A percentile compares a stretch with the other conserved stretches of the same genome.
Conservation (phyloP, 1,284 basidiomycete genomes). For the Schizophyllum amplum region DNA sequence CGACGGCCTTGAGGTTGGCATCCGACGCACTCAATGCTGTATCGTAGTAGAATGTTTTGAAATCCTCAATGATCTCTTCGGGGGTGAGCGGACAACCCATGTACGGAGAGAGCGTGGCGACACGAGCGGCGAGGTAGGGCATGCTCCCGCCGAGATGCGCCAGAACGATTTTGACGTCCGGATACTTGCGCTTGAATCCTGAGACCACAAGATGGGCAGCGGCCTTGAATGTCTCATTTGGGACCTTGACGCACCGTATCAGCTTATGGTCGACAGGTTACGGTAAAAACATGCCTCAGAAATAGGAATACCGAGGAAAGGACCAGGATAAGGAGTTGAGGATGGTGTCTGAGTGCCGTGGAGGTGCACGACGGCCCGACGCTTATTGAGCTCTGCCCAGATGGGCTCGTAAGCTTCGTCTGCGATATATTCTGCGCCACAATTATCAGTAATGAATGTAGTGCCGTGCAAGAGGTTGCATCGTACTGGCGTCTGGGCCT, state of each 20-base stretch:
- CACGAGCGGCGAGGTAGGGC: slow-evolving; percentile 52
- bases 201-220: slow-evolving; percentile 66
- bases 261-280: slow-evolving; percentile 4
- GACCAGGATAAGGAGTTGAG: slow-evolving; percentile 52
- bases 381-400: slow-evolving; percentile 56
- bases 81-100: slow-evolving; percentile 28
- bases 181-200: slow-evolving; percentile 54
- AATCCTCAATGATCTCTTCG: slow-evolving; percentile 52
- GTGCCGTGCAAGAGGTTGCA: no score
- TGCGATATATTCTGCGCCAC: slow-evolving; percentile 50
- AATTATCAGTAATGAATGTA: no score
- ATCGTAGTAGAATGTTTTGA: slow-evolving; percentile 63
- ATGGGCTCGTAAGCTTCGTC: slow-evolving; percentile 52
- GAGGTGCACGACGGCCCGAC: slow-evolving; percentile 53
- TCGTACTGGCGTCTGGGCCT: slow-evolving; percentile 36
- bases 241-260: slow-evolving; percentile 38
- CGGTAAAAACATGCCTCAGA: slow-evolving; percentile 39
- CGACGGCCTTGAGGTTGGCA: slow-evolving; percentile 27
- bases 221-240: slow-evolving; percentile 72
- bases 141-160: slow-evolving; percentile 62
- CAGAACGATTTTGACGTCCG: slow-evolving; percentile 52
- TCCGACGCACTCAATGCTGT: slow-evolving; percentile 54
- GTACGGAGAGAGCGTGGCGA: slow-evolving; percentile 53
- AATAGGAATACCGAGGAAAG: slow-evolving; percentile 55
- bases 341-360: slow-evolving; percentile 62